These are phyloP conservation scores for Schizosaccharomyces versatilis DNA, from an alignment of 1,139 yeast species.

Conservation along the genomic window DNA sequence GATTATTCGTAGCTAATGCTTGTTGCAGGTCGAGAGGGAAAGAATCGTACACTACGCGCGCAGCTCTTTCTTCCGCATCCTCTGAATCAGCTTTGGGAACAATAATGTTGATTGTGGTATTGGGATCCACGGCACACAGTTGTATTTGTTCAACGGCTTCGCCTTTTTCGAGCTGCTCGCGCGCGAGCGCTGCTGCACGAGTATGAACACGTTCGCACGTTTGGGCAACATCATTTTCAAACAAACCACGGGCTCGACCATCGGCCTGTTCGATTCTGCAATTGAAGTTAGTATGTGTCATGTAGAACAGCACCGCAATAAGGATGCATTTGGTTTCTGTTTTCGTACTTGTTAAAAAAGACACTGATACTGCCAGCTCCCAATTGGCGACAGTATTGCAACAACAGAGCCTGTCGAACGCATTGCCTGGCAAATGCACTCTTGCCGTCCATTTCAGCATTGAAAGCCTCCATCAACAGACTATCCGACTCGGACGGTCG, in stretches of 20 bases:
- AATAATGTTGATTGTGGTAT: slow-evolving; percentile 47
- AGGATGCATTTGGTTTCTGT: not conserved
- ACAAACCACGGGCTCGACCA: slow-evolving; percentile 44
- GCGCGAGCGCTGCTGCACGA: slow-evolving; percentile 47
- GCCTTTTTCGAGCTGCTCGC: slow-evolving; percentile 23
- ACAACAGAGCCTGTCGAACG: slow-evolving; percentile 56
- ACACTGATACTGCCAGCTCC: slow-evolving; percentile 38
- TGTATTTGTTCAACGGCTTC: slow-evolving; percentile 61
- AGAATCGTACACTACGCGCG: slow-evolving; percentile 29
- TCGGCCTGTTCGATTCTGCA: slow-evolving; percentile 32
- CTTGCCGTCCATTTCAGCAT: slow-evolving; percentile 46
- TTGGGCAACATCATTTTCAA: slow-evolving; percentile 46
- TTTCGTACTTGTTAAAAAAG: slow-evolving; percentile 25
- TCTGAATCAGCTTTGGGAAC: slow-evolving; percentile 33
- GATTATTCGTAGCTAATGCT: slow-evolving; percentile 48
- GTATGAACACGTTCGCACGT: slow-evolving; percentile 50
- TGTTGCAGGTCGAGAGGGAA: slow-evolving; percentile 44
- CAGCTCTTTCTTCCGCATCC: slow-evolving; percentile 25
- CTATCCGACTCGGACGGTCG: slow-evolving; percentile 79
- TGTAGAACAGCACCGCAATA: not conserved
- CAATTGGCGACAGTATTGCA: slow-evolving; percentile 56
- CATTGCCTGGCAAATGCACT: slow-evolving; percentile 32
- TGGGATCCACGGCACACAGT: slow-evolving; percentile 68
- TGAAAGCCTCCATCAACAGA: slow-evolving; percentile 79
- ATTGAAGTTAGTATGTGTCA: not conserved